A percentile compares a stretch with the other conserved stretches of the same genome.
Conservation (phyloP, 495 filamentous ascomycete species). For the Tetracladium setigerum region DNA sequence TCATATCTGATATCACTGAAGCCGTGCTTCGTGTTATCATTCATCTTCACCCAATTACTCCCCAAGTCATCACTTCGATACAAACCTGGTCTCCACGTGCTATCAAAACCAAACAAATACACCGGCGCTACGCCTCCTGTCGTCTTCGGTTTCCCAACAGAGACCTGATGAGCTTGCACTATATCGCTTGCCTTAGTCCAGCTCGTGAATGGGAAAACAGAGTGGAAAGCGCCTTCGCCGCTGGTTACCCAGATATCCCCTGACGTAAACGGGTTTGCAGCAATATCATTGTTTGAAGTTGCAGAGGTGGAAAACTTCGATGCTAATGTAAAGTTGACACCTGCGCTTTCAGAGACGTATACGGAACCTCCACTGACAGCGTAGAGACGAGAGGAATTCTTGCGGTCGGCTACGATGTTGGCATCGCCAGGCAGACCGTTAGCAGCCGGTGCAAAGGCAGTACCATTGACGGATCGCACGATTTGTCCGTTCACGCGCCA, state of each 20-base stretch:
- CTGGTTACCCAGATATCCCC: constrained; percentile 47
- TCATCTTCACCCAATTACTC: constrained; percentile 41
- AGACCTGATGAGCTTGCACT: no score
- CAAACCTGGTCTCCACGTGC: constrained; percentile 9
- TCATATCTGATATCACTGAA: constrained; percentile 38
- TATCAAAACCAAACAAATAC: neutral
- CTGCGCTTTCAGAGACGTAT: constrained; percentile 32
- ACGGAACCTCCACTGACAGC: constrained; percentile 34
- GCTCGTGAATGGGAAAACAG: constrained; percentile 38
- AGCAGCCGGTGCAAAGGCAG: no score
- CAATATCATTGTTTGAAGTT: constrained; percentile 19
- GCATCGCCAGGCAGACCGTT: constrained; percentile 33
- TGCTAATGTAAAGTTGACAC: neutral
- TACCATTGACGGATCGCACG: no score
- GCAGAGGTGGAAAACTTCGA: neutral
- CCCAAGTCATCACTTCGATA: constrained; percentile 35
- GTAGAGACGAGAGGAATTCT: constrained; percentile 42
- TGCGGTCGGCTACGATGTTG: constrained; percentile 42
- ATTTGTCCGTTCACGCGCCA: no score
- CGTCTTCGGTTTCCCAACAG: no score
- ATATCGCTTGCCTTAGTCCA: constrained; percentile 14
- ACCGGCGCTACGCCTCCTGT: no score
- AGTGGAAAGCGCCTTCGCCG: constrained; percentile 41
- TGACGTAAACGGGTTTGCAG: constrained; percentile 33
- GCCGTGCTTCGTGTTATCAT: constrained; percentile 36